Evolutionary conservation across 805 yeast genomes (phyloP).

Genomic region (Citeromyces matritensis): DNA sequence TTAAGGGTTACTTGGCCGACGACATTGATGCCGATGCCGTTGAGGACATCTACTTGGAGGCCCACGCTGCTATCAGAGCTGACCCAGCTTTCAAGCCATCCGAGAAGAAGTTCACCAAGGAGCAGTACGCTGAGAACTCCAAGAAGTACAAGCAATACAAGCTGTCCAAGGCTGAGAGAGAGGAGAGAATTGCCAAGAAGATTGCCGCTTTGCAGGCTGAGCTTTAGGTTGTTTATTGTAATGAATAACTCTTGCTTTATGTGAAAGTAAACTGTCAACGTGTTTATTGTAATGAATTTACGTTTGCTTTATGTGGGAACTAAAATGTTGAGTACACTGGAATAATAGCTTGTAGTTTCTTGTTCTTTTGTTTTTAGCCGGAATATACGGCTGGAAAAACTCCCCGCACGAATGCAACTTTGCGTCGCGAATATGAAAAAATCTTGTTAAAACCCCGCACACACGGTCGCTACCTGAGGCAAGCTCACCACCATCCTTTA

Average conservation of each 20-base stretch:
- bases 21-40: conserved; percentile 94
- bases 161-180: conserved; percentile 85
- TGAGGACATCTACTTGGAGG: conserved; percentile 90
- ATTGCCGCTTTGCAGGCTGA: conserved; percentile 76
- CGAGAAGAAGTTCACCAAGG: conserved; percentile 90
- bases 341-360: no score
- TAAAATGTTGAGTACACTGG: no score
- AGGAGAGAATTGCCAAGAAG: conserved; percentile 81
- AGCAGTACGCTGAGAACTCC: conserved; percentile 93
- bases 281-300: not conserved
- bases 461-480: no score
- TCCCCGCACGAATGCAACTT: no score
- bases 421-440: no score
- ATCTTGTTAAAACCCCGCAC: no score
- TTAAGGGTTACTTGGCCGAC: conserved; percentile 93
- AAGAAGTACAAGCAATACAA: conserved; percentile 82
- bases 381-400: no score
- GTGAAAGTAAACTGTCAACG: no score
- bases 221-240: conserved; percentile 12
- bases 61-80: conserved; percentile 92
- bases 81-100: conserved; percentile 88
- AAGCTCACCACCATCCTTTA: no score
- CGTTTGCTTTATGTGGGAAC: no score
- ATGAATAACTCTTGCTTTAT: no score
- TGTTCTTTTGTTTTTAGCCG: no score